A percentile compares a stretch with the other conserved stretches of the same genome.
Conservation (phyloP, 2,329 filamentous ascomycete species). For the Cordyceps javanica region DNA sequence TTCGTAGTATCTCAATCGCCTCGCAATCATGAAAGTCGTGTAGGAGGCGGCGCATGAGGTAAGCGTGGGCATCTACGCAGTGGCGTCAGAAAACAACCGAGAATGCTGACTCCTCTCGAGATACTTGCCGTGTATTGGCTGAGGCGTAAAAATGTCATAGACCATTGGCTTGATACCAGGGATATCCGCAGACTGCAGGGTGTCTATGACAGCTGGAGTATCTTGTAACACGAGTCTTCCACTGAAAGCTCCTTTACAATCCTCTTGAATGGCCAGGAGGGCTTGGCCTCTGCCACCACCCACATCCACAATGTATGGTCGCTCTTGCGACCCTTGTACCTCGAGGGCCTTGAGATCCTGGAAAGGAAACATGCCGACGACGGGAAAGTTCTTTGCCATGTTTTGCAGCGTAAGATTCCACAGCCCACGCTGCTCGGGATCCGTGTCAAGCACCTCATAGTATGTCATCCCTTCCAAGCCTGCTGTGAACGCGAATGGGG, state of each 20-base stretch:
- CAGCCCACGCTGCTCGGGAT: conserved; percentile 24
- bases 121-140: neutral
- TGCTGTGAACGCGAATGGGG: conserved; percentile 25
- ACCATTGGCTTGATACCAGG: neutral
- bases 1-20: neutral
- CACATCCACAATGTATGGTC: conserved; percentile 26
- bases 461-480: conserved; percentile 30
- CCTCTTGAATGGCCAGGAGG: neutral
- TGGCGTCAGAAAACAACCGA: neutral
- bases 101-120: neutral
- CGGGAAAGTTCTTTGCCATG: conserved; percentile 26
- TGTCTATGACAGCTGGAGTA: neutral
- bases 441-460: conserved; percentile 26
- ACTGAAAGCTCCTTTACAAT: neutral
- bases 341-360: conserved; percentile 18
- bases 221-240: neutral
- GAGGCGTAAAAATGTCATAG: neutral
- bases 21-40: conserved; percentile 24
- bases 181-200: neutral
- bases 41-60: conserved; percentile 24
- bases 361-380: conserved; percentile 31
- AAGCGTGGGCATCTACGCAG: conserved; percentile 21
- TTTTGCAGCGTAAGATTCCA: conserved; percentile 28
- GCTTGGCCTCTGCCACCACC: conserved; percentile 26
- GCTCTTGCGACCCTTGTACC: conserved; percentile 22